These are phyloP conservation scores for Eucalyptus viminalis DNA, from an alignment of 345 rosid genomes.

Conservation along the genomic window DNA sequence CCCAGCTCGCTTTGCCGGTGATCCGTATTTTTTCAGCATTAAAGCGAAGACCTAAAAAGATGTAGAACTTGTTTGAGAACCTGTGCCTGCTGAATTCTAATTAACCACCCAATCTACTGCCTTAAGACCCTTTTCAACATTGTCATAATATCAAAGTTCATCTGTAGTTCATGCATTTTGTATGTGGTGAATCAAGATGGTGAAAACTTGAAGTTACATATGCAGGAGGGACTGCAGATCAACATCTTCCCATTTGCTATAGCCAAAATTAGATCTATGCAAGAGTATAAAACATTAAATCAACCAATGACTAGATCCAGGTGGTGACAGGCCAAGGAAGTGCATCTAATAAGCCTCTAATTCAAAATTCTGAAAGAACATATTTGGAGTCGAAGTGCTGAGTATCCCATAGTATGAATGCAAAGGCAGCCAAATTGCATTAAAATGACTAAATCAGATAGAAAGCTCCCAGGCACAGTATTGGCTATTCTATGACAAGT, in stretches of 20 bases:
- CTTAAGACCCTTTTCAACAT: not conserved
- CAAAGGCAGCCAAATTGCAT: not conserved
- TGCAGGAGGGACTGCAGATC: not conserved
- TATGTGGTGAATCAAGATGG: not conserved
- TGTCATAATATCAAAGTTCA: not conserved
- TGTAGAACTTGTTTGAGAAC: not conserved
- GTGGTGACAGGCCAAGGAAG: not conserved
- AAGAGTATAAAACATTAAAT: not conserved
- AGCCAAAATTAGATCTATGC: not conserved
- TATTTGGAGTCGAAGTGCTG: not conserved
- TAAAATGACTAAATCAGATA: not conserved
- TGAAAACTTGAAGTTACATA: not conserved
- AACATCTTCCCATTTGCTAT: not conserved
- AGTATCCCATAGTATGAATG: not conserved
- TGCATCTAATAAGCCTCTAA: not conserved
- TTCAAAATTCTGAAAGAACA: not conserved
- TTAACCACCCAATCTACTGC: not conserved
- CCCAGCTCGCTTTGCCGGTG: not conserved
- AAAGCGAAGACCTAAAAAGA: not conserved
- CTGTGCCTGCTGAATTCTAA: not conserved
- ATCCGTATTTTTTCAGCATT: not conserved
- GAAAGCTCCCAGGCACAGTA: not conserved
- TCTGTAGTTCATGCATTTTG: not conserved
- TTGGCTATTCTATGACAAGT: not conserved
- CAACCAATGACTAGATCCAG: not conserved